Evolutionary conservation across 345 rosid genomes (phyloP).

Genomic region (Populus deltoides): DNA sequence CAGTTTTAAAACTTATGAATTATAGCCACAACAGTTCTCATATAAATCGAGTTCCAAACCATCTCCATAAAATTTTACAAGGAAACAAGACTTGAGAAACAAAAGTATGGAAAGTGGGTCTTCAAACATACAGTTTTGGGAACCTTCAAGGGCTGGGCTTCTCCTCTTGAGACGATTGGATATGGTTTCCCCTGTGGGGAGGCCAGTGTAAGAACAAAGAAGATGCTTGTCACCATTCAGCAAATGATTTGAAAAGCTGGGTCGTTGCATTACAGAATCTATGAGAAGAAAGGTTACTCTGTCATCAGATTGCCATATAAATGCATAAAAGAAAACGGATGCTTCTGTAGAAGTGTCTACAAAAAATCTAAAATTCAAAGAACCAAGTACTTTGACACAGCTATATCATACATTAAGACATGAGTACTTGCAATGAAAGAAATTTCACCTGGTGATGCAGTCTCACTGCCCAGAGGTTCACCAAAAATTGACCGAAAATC

Average conservation of each 20-base stretch:
- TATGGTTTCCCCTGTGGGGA: background rate
- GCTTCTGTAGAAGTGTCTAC: background rate
- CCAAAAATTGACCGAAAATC: background rate
- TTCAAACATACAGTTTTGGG: conserved; percentile 3
- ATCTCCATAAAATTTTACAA: background rate
- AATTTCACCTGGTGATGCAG: background rate
- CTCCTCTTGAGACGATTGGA: background rate
- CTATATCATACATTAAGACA: background rate
- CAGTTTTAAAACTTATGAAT: no score
- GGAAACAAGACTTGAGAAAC: background rate
- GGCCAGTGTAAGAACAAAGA: background rate
- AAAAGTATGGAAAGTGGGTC: background rate
- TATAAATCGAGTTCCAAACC: no score
- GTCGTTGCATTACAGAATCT: background rate
- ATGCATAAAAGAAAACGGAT: background rate
- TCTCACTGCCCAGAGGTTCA: background rate
- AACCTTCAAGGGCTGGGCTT: background rate
- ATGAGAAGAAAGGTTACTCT: background rate
- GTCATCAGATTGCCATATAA: background rate
- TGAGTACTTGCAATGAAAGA: background rate
- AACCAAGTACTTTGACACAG: background rate
- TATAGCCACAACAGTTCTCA: no score
- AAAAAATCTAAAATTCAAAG: background rate
- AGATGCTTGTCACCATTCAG: background rate
- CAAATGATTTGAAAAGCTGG: background rate